These are phyloP conservation scores for Mycena capillaripes DNA, from an alignment of 768 basidiomycete species.

Conservation along the genomic window DNA sequence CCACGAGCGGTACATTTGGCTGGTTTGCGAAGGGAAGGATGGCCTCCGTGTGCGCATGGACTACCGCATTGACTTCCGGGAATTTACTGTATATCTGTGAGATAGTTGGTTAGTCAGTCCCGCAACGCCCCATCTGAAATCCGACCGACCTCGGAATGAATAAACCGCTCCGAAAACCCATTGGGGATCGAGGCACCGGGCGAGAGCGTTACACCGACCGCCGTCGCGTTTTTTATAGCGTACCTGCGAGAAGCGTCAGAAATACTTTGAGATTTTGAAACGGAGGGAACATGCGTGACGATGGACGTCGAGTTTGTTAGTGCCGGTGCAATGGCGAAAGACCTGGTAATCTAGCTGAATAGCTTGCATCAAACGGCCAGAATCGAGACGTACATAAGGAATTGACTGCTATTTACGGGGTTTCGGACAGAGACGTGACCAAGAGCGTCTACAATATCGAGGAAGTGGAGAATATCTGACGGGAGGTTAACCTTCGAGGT, in stretches of 20 bases:
- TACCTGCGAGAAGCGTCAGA: not conserved
- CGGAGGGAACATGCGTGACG: not conserved
- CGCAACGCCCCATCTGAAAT: not conserved
- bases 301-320: not conserved
- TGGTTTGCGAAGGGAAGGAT: conserved; percentile 1
- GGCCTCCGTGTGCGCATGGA: not conserved
- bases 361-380: not conserved
- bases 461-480: conserved; percentile 12
- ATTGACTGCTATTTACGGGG: conserved; percentile 12
- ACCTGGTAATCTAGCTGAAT: not conserved
- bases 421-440: conserved; percentile 15
- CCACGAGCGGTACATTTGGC: not conserved
- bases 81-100: conserved; percentile 11
- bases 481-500: not conserved
- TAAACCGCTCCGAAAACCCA: conserved; percentile 6
- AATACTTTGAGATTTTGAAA: not conserved
- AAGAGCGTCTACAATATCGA: conserved; percentile 7
- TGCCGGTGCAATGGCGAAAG: conserved; percentile 6
- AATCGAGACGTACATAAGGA: conserved; percentile 1
- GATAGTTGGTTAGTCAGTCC: conserved; percentile 4
- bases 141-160: conserved; percentile 8
- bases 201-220: not conserved
- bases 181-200: not conserved
- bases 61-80: conserved; percentile 4
- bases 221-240: conserved; percentile 5